Evolutionary conservation across 805 yeast species (phyloP), one percentile per base, ranked within the genome.

Genomic region (Kodamaea hsintzibuensis): DNA sequence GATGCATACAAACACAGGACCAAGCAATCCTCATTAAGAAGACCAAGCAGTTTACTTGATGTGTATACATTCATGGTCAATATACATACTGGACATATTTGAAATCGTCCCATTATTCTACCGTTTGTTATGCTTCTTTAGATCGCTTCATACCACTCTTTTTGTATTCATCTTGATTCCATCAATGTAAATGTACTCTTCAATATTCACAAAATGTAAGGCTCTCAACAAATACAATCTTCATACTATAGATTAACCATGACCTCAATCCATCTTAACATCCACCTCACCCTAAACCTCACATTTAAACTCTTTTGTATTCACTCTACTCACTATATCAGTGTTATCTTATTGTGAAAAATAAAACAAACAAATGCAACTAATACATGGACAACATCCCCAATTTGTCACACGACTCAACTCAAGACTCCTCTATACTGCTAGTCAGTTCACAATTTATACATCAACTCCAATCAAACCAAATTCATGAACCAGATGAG

Each of bases 321-420:
- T 10, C 42, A 17, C 44, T 14, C 25, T 17, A 5, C 44, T 40
- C 44, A 38, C 17, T 13, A 13, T 14, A 38, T n/a, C n/a, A 7
- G 19, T 17, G 10, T 17, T 17, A 38, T 38, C 14, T 38, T 10
- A 17, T 22, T 17, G n/a, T 22, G 22, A 27, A 44, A 30, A 18
- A 51, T 3, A 12, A 33, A 33, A 18, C 14, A 47, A 40, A 19
- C 38, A 40, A 19, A 7, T 40, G 44, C 44, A 40, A 40, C 44
- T 9, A 40, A 40, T 40, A 38, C 17, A 52, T 52, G 55, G 49
- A 52, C 18, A 52, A 49, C 45, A 52, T 52, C n/a, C 55, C 55
- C n/a, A 39, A 52, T 27, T 44, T 52, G 25, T 52, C 55, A 14
- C 46, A 52, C 37, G 52, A 52, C 52, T 38, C 46, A n/a, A 16